A percentile compares a stretch with the other conserved stretches of the same genome.
Evolutionary conservation across 352 stramenopile species (phyloP).

Genomic region (Halophytophthora batemanensis): DNA sequence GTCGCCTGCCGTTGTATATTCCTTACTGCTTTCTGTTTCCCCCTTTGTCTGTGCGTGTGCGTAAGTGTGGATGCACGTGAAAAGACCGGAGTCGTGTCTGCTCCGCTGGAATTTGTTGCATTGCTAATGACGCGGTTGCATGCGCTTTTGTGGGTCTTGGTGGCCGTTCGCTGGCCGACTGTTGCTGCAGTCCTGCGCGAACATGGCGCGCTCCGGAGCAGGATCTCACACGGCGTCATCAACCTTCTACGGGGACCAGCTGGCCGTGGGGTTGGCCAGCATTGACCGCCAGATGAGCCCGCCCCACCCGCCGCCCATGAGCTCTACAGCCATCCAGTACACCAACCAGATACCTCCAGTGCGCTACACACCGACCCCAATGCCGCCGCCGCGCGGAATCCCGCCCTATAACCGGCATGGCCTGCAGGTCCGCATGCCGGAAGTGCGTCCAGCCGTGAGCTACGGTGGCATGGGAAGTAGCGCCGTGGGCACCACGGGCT

Average conservation of each 20-base stretch:
- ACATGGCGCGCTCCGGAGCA: constrained; percentile 38
- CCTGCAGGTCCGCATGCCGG: no score
- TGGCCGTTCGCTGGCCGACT: neutral
- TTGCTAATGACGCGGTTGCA: neutral
- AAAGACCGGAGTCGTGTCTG: neutral
- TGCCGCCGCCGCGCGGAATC: no score
- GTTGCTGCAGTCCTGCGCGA: constrained; percentile 34
- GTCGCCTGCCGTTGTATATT: no score
- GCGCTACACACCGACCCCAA: no score
- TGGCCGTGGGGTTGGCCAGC: constrained; percentile 37
- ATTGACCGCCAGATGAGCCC: constrained; percentile 46
- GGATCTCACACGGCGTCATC: constrained; percentile 40
- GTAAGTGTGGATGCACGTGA: no score
- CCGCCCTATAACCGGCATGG: no score
- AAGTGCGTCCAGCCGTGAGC: no score
- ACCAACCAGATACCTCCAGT: constrained; percentile 2
- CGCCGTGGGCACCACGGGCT: constrained; percentile 9
- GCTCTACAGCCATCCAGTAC: no score
- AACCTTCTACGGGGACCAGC: constrained; percentile 57
- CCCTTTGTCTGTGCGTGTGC: neutral
- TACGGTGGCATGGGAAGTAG: neutral
- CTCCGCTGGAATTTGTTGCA: neutral
- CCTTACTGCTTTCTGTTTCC: neutral
- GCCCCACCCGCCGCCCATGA: neutral
- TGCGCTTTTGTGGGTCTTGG: neutral